These are phyloP conservation scores for Isabelozyma pseudorhagii DNA, from an alignment of 805 yeast genomes.

Conservation along the genomic window DNA sequence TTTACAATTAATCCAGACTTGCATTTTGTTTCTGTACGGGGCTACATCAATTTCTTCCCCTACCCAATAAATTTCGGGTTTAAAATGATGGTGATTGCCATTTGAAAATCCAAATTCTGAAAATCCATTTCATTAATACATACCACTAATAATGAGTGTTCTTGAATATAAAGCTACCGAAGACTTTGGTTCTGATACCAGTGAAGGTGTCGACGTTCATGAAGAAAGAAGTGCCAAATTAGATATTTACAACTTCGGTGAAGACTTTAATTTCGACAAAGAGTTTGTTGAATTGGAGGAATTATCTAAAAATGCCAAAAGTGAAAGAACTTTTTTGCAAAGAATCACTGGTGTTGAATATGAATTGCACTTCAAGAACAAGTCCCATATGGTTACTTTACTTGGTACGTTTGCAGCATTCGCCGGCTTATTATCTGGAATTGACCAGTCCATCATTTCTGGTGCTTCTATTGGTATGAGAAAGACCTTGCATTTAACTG, in stretches of 20 bases:
- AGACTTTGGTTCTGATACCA: constrained; percentile 14
- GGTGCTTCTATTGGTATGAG: constrained; percentile 59
- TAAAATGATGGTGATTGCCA: too few species aligned
- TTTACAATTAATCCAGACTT: too few species aligned
- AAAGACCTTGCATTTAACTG: constrained; percentile 34
- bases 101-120: too few species aligned
- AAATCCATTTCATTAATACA: too few species aligned
- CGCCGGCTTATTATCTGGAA: constrained; percentile 64
- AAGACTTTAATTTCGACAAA: constrained; percentile 29
- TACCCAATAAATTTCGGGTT: too few species aligned
- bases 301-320: constrained; percentile 25
- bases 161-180: constrained; percentile 11
- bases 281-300: constrained; percentile 32
- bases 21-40: too few species aligned
- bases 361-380: constrained; percentile 42
- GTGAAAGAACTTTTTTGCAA: constrained; percentile 32
- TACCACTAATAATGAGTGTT: constrained; percentile 8
- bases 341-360: constrained; percentile 34
- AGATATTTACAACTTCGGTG: too few species aligned
- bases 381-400: constrained; percentile 43
- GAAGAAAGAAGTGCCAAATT: too few species aligned
- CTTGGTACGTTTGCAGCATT: constrained; percentile 58
- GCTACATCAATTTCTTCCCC: too few species aligned
- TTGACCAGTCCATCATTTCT: constrained; percentile 64
- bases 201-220: constrained; percentile 7